Percentiles rank a stretch among this genome's conserved stretches.
Conservation (phyloP, 1,139 yeast species). For the Blastobotrys proliferans region DNA sequence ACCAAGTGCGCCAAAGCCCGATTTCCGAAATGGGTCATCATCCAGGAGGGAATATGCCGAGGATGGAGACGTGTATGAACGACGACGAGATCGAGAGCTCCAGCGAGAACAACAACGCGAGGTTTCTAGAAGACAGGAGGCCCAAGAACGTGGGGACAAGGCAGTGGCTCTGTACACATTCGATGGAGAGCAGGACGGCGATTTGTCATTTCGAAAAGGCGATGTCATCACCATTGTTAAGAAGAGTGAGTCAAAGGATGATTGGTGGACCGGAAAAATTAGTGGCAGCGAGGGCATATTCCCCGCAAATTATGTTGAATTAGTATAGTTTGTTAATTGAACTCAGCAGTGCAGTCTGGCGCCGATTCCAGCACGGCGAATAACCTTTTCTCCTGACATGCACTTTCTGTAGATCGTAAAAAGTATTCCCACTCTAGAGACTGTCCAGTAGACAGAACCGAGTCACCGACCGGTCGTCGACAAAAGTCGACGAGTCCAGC, state of each 20-base stretch:
- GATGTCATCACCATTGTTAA: slow-evolving; percentile 87
- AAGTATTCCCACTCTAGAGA: too few relatives aligned
- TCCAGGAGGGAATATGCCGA: slow-evolving; percentile 6
- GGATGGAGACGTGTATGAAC: slow-evolving; percentile 14
- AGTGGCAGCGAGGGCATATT: slow-evolving; percentile 85
- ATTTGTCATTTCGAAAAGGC: slow-evolving; percentile 87
- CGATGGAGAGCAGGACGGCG: slow-evolving; percentile 89
- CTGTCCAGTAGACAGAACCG: too few relatives aligned
- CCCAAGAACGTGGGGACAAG: slow-evolving; percentile 46
- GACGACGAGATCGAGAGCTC: slow-evolving; percentile 21
- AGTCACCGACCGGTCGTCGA: too few relatives aligned
- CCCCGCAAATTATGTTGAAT: slow-evolving; percentile 94
- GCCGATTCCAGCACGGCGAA: too few relatives aligned
- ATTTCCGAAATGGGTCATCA: slow-evolving; percentile 5
- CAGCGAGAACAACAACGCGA: slow-evolving; percentile 9
- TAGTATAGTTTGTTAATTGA: slow-evolving; percentile 42
- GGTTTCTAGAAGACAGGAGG: slow-evolving; percentile 13
- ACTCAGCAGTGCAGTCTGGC: too few relatives aligned
- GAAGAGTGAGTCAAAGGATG: slow-evolving; percentile 82
- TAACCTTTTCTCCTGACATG: background rate
- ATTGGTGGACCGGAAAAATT: slow-evolving; percentile 97
- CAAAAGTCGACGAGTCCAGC: too few relatives aligned
- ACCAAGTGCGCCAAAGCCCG: slow-evolving; percentile 53
- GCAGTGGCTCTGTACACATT: slow-evolving; percentile 89
- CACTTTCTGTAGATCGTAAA: background rate